These are phyloP conservation scores for Ceratocystis destructans DNA, from an alignment of 2,329 filamentous ascomycete genomes.

Conservation along the genomic window DNA sequence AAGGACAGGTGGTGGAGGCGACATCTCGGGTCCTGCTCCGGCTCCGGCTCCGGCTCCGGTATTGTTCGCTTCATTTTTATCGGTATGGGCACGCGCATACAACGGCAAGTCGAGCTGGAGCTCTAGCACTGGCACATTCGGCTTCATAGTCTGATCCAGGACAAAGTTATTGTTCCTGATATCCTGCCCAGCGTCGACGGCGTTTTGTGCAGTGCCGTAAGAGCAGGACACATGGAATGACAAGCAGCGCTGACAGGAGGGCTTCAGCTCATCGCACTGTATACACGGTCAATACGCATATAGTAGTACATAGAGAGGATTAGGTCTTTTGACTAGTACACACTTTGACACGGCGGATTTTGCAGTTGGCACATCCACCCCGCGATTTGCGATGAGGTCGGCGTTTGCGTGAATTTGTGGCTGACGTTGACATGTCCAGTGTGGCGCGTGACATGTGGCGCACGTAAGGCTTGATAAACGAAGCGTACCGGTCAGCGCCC, in stretches of 20 bases:
- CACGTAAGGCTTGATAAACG: not conserved
- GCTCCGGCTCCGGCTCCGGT: not conserved
- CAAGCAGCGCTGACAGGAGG: conserved; percentile 35
- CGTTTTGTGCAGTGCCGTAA: conserved; percentile 27
- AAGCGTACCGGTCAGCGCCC: no score
- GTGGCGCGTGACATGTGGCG: not conserved
- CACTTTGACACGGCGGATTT: conserved; percentile 40
- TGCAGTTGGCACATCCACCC: conserved; percentile 43
- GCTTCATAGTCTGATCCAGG: conserved; percentile 9
- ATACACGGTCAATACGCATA: not conserved
- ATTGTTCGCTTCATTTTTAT: not conserved
- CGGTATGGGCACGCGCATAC: not conserved
- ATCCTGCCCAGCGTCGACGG: conserved; percentile 21
- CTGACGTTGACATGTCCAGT: not conserved
- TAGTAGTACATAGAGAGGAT: not conserved
- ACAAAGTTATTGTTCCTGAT: not conserved
- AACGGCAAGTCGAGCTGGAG: not conserved
- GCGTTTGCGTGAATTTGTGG: conserved; percentile 22
- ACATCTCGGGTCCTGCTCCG: no score
- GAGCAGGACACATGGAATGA: conserved; percentile 36
- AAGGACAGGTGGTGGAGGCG: not conserved
- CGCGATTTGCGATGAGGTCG: conserved; percentile 39
- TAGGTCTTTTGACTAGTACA: conserved; percentile 19
- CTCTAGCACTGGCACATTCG: conserved; percentile 8
- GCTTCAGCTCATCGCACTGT: conserved; percentile 41